These are phyloP conservation scores for Penicillium verrucosum DNA, from an alignment of 2,329 filamentous ascomycete species.

Conservation along the genomic window DNA sequence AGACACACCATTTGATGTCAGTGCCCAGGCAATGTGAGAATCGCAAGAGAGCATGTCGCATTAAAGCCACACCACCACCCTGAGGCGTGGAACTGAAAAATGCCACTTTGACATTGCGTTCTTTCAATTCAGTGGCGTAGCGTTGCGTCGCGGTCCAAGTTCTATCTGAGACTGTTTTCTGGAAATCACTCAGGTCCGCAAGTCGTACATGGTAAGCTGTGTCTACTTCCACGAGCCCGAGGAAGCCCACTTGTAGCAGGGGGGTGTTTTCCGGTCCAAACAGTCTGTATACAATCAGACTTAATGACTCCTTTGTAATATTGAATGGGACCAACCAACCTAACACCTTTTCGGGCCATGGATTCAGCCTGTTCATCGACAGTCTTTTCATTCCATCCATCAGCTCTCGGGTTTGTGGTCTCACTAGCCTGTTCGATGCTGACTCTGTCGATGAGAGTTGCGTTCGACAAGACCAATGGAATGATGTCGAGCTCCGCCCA, in stretches of 20 bases:
- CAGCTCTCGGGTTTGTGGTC: background rate
- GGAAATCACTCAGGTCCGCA: constrained; percentile 56
- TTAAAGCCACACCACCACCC: constrained; percentile 77
- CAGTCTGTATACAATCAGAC: constrained; percentile 46
- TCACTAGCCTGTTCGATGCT: constrained; percentile 24
- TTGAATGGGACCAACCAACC: constrained; percentile 43
- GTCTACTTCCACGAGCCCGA: constrained; percentile 69
- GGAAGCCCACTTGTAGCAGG: constrained; percentile 62
- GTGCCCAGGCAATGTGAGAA: constrained; percentile 66
- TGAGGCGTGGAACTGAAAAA: constrained; percentile 80
- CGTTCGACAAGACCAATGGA: constrained; percentile 59
- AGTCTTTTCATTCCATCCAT: constrained; percentile 52
- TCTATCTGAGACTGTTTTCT: constrained; percentile 55
- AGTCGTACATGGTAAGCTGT: constrained; percentile 62
- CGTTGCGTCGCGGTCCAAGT: constrained; percentile 66
- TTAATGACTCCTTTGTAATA: background rate
- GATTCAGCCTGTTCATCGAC: constrained; percentile 80
- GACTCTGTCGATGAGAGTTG: constrained; percentile 14
- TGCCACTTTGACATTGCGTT: constrained; percentile 64
- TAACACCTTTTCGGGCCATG: constrained; percentile 74
- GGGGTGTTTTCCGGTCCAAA: constrained; percentile 72
- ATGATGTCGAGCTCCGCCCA: constrained; percentile 77
- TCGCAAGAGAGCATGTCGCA: constrained; percentile 74
- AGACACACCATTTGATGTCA: constrained; percentile 67
- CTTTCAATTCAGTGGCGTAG: constrained; percentile 61